phyloP scores from a whole-genome alignment of 805 yeast genomes.

The Wickerhamomyces sydowiorum region DNA sequence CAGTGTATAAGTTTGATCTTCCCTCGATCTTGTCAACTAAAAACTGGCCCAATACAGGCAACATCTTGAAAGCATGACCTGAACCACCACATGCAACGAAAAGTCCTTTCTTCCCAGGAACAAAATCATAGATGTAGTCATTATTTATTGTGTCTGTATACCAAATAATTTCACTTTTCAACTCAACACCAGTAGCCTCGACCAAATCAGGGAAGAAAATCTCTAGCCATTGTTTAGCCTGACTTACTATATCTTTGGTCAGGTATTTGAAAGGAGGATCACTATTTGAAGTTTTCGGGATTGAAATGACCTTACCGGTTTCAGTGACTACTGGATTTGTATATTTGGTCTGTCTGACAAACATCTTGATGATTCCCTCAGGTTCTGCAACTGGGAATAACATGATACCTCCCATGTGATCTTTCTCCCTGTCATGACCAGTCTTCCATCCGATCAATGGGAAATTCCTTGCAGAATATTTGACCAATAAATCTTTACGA shows the following conservation, averaged over 20 bases:
- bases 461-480: slow-evolving; percentile 27
- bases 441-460: slow-evolving; percentile 32
- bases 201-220: slow-evolving; percentile 14
- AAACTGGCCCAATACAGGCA: slow-evolving; percentile 27
- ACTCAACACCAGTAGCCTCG: slow-evolving; percentile 20
- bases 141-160: slow-evolving; percentile 21
- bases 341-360: slow-evolving; percentile 31
- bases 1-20: slow-evolving; percentile 7
- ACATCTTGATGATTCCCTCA: slow-evolving; percentile 30
- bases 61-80: slow-evolving; percentile 30
- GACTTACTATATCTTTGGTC: background rate
- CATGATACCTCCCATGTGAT: slow-evolving; percentile 25
- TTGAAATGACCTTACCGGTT: background rate
- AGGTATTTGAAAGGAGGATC: slow-evolving; percentile 8
- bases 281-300: slow-evolving; percentile 1
- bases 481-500: slow-evolving; percentile 26
- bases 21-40: slow-evolving; percentile 20
- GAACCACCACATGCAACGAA: slow-evolving; percentile 31
- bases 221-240: background rate
- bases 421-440: slow-evolving; percentile 26
- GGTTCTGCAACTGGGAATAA: slow-evolving; percentile 28
- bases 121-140: slow-evolving; percentile 27
- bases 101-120: slow-evolving; percentile 24
- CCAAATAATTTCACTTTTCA: slow-evolving; percentile 26
- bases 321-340: slow-evolving; percentile 20